Conservation (phyloP, 768 basidiomycete species). For the Podaxis sp. region DNA sequence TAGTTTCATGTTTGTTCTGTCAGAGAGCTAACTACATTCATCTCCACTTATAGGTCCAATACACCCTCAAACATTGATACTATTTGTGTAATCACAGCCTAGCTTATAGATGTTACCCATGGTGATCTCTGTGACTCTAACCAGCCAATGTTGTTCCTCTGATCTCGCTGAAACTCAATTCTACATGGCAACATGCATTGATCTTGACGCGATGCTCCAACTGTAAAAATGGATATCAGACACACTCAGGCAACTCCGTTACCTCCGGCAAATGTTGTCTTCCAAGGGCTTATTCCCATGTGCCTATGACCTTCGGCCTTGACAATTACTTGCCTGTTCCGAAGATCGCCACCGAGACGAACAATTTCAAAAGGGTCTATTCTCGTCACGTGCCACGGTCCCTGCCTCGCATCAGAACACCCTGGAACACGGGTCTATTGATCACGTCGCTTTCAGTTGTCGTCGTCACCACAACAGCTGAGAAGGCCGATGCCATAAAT, state of each 20-base stretch:
- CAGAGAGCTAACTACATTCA: not conserved
- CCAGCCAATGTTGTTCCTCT: not conserved
- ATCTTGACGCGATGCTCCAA: too few species aligned
- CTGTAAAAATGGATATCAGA: too few species aligned
- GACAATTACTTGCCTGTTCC: not conserved
- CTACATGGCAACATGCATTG: not conserved
- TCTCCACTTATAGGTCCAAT: not conserved
- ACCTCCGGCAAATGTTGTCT: too few species aligned
- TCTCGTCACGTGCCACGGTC: not conserved
- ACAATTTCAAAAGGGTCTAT: not conserved
- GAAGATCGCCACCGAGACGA: not conserved
- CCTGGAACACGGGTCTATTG: not conserved
- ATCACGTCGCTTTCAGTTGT: conserved; percentile 1
- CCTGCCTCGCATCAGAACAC: not conserved
- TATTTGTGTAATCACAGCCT: not conserved
- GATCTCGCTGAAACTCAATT: not conserved
- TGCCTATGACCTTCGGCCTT: too few species aligned
- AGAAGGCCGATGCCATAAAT: conserved; percentile 2
- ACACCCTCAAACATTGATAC: not conserved
- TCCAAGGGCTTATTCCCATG: too few species aligned
- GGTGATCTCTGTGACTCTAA: not conserved
- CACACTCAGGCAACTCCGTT: too few species aligned
- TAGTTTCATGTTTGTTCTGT: not conserved
- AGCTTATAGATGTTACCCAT: not conserved
- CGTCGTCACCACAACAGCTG: conserved; percentile 5